A percentile compares a stretch with the other conserved stretches of the same genome.
Conservation (phyloP, 2,329 filamentous ascomycete species). For the Fusarium nodosum region DNA sequence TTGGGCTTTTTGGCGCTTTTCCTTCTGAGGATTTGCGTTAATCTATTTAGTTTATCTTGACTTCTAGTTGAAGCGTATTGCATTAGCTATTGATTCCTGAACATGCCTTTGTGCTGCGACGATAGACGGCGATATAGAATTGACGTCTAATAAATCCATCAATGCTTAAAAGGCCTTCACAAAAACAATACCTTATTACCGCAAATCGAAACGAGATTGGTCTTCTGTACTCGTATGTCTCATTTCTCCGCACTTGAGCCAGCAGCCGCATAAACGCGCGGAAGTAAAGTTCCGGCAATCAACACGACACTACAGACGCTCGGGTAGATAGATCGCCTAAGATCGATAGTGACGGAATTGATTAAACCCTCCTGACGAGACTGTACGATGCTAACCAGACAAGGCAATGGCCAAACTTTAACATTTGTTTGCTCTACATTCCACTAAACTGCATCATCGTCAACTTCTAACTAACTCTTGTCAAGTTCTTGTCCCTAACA, state of each 20-base stretch:
- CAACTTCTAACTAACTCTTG: background rate
- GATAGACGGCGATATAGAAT: background rate
- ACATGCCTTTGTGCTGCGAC: background rate
- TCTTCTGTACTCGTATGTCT: too few relatives aligned
- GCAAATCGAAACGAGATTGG: background rate
- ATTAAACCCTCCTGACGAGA: background rate
- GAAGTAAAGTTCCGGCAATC: background rate
- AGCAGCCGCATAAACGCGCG: slow-evolving; percentile 12
- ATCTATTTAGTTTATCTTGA: background rate
- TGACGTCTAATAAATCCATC: background rate
- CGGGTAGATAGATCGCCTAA: slow-evolving; percentile 58
- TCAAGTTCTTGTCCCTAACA: background rate
- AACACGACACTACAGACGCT: slow-evolving; percentile 29
- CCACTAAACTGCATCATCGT: too few relatives aligned
- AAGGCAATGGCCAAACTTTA: background rate
- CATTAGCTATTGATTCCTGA: background rate
- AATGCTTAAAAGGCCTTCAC: background rate
- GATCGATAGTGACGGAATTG: slow-evolving; percentile 40
- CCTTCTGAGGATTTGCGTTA: background rate
- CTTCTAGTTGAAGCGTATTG: background rate
- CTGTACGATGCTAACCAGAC: background rate
- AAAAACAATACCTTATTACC: background rate
- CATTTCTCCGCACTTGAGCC: background rate
- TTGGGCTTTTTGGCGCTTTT: background rate
- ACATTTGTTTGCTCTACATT: slow-evolving; percentile 5